Conservation (phyloP, 108 stramenopile genomes). For the Fistulifera pelliculosa region DNA sequence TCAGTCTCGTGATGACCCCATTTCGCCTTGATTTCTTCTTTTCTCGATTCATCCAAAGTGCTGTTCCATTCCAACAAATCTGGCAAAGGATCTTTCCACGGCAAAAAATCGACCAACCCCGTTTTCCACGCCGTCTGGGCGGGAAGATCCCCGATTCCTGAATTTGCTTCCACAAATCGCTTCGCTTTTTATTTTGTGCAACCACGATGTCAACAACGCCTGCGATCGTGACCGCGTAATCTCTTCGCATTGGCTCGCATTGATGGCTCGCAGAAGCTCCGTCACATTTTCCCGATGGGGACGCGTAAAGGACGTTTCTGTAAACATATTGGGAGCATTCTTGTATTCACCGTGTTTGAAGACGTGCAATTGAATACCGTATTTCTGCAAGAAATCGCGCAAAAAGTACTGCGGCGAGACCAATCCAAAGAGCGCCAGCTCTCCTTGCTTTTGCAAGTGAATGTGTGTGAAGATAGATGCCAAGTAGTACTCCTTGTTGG, state of each 20-base stretch:
- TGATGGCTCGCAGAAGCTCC: constrained; percentile 32
- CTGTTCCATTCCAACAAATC: constrained; percentile 36
- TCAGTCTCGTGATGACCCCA: constrained; percentile 17
- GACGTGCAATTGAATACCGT: constrained; percentile 65
- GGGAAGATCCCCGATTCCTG: constrained; percentile 49
- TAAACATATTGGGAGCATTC: constrained; percentile 62
- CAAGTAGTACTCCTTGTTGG: constrained; percentile 55
- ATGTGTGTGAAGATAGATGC: constrained; percentile 54
- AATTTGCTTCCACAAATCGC: constrained; percentile 50
- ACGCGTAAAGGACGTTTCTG: constrained; percentile 39
- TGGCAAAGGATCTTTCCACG: constrained; percentile 38
- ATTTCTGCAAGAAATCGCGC: constrained; percentile 40
- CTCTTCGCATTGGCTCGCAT: constrained; percentile 32
- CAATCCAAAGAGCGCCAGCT: constrained; percentile 54
- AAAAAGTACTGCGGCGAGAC: constrained; percentile 35
- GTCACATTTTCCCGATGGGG: constrained; percentile 42
- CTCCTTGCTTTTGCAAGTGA: constrained; percentile 53
- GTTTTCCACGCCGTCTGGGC: constrained; percentile 44
- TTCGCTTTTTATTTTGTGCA: background rate
- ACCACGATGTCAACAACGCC: constrained; percentile 9
- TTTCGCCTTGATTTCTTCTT: constrained; percentile 7
- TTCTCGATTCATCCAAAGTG: constrained; percentile 1
- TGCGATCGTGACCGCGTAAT: constrained; percentile 36
- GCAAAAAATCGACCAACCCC: constrained; percentile 51
- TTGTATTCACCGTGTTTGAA: constrained; percentile 76